Base-by-base conservation (phyloP, 148 eudicot genomes). In the Salicornia ramosissima region DNA sequence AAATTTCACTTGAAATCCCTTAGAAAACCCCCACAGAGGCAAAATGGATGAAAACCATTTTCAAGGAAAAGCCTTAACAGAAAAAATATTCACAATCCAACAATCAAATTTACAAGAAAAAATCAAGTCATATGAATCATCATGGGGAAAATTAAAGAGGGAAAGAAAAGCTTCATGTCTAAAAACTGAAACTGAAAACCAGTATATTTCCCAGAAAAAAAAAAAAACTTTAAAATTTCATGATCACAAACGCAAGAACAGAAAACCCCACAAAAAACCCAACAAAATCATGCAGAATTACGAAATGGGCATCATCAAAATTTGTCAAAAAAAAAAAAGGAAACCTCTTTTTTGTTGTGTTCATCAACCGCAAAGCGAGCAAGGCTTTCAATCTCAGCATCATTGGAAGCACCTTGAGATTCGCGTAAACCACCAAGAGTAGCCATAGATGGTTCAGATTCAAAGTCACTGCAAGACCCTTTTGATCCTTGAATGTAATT, bases 341-440 rank as follows among this genome's bases (percentile, higher is more conserved):
- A 25, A 56, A 86, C 95, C 84, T 88, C 68, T 74, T 86, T 86
- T 47, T 75, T 84, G 75, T 88, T 86, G 62, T 88, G 95, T 55
- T 86, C 82, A 28, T 86, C 84, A 39, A 88, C 87, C 9, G 90
- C 95, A 69, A 88, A 88, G 5, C 83, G 86, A 71, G 86, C 90
- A 53, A 88, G 86, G 22, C 50, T 47, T 45, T 88, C 81, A 64
- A 81, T 68, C 40, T 88, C 85, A 59, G 64, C 64, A 70, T 80
- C 77, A 79, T 84, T 88, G 40, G 79, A 47, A 34, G 78, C 64
- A 45, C 69, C 71, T 28, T 69, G 75, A 16, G 89, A 79, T 67
- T 85, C 86, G 12, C 71, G 73, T 2, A 77, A 0, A 6, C 83
- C 89, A 58, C 89, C 89, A 2, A 83, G 81, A 64, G 85, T 83